These are phyloP conservation scores for Moniliophthora roreri DNA, from an alignment of 1,284 basidiomycete genomes.

Conservation along the genomic window DNA sequence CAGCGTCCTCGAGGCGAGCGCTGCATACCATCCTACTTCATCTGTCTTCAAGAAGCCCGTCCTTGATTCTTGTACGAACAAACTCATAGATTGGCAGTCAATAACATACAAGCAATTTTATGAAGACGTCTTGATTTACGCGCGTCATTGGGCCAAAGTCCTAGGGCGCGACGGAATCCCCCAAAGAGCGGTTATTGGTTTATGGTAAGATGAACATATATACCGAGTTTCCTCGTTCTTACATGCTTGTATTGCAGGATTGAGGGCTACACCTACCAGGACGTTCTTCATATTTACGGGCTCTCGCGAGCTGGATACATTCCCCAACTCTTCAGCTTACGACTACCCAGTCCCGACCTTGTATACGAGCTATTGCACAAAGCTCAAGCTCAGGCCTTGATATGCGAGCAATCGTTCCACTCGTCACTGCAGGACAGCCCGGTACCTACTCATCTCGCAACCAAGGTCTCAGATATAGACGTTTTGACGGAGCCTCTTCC, in stretches of 20 bases:
- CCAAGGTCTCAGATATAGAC: conserved; percentile 38
- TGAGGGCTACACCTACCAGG: conserved; percentile 63
- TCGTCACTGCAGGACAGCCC: conserved; percentile 35
- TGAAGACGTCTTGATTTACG: conserved; percentile 51
- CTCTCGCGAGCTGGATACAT: conserved; percentile 70
- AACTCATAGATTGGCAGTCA: conserved; percentile 43
- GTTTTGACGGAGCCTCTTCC: conserved; percentile 41
- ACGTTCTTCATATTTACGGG: conserved; percentile 70
- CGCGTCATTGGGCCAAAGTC: conserved; percentile 51
- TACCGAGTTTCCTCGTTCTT: conserved; percentile 5
- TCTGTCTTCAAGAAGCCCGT: conserved; percentile 52
- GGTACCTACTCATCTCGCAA: conserved; percentile 46
- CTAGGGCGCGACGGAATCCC: conserved; percentile 44
- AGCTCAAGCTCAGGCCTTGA: conserved; percentile 58
- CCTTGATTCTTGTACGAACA: conserved; percentile 32
- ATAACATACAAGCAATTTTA: conserved; percentile 56
- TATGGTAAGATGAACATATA: conserved; percentile 51
- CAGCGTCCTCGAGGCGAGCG: conserved; percentile 47
- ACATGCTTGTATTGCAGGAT: conserved; percentile 43
- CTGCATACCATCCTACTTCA: conserved; percentile 39
- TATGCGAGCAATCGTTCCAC: conserved; percentile 54
- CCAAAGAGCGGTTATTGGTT: conserved; percentile 57
- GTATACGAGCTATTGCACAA: conserved; percentile 61
- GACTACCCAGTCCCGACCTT: conserved; percentile 66
- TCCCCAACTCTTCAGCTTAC: conserved; percentile 71